phyloP scores from a whole-genome alignment of 192 early-diverging fungal genomes.

The Thamnidium elegans region DNA sequence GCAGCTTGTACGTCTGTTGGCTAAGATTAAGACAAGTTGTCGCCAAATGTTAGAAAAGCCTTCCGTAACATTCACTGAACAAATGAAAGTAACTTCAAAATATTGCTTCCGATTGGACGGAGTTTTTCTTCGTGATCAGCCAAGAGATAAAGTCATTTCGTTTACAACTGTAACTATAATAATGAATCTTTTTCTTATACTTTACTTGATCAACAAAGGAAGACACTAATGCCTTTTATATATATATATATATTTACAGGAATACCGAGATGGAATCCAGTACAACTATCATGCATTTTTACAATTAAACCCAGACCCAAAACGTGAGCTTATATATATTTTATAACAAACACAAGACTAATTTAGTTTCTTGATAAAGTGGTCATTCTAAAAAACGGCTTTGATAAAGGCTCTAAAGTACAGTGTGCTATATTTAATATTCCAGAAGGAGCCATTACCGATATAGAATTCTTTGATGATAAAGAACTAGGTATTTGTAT shows the following conservation, averaged over 20 bases:
- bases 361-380: constrained; percentile 5
- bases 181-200: too few relatives aligned
- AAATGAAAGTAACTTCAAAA: neutral
- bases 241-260: too few relatives aligned
- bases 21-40: constrained; percentile 4
- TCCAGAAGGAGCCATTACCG: neutral
- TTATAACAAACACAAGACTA: neutral
- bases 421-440: too few relatives aligned
- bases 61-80: neutral
- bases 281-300: constrained; percentile 16
- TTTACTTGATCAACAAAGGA: too few relatives aligned
- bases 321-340: constrained; percentile 5
- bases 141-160: neutral
- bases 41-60: constrained; percentile 7
- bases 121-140: constrained; percentile 6
- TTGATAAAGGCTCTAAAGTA: neutral
- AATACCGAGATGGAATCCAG: neutral
- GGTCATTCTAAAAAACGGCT: constrained; percentile 1
- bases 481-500: constrained; percentile 7
- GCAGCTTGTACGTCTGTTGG: neutral
- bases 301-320: constrained; percentile 9
- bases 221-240: too few relatives aligned
- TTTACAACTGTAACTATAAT: too few relatives aligned
- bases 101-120: constrained; percentile 5
- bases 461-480: constrained; percentile 15